Conservation (phyloP, 75 land plant genomes). For the Larix kaempferi region DNA sequence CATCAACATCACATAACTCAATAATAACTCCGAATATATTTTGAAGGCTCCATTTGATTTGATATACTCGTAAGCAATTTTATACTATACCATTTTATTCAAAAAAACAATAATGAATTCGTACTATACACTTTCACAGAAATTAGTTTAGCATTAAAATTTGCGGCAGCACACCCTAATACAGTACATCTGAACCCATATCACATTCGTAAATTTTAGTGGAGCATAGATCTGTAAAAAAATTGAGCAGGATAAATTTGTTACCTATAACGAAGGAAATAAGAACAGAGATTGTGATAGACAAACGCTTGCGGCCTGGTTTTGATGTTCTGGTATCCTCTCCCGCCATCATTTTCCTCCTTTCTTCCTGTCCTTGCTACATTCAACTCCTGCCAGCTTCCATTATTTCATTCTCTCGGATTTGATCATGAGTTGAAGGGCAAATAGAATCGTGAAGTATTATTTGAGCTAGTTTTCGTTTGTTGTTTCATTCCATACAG, state of each 20-base stretch:
- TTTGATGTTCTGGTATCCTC: not conserved
- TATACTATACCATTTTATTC: not conserved
- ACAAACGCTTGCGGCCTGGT: constrained; percentile 55
- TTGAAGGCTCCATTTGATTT: not conserved
- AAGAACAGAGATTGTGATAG: constrained; percentile 48
- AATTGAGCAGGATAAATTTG: not conserved
- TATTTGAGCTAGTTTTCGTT: no score
- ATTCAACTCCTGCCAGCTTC: no score
- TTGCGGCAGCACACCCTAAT: no score
- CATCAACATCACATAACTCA: not conserved
- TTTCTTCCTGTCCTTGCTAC: no score
- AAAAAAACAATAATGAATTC: not conserved
- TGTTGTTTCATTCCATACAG: no score
- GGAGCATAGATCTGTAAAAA: not conserved
- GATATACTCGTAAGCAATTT: not conserved
- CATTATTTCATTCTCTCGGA: no score
- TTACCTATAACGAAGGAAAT: constrained; percentile 58
- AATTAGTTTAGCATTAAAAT: no score
- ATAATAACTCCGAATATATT: not conserved
- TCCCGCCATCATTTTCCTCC: not conserved
- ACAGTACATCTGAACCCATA: no score
- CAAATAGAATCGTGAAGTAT: no score
- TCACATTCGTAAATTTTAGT: not conserved
- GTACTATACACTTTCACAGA: no score
- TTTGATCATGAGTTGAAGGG: no score